Base-by-base conservation (phyloP, 2,329 filamentous ascomycete genomes). In the Fusarium tupiense region DNA sequence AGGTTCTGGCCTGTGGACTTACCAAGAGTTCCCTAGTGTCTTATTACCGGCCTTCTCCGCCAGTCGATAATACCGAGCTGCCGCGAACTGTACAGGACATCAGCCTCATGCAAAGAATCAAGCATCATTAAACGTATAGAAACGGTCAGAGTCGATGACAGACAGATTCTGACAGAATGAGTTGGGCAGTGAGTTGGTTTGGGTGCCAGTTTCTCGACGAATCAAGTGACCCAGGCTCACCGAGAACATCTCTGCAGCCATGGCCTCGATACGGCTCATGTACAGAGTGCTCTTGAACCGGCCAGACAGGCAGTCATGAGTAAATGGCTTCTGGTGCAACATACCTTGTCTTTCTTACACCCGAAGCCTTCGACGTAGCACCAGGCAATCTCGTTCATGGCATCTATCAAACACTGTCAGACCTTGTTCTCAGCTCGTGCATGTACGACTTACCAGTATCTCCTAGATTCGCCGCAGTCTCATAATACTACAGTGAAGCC, bases 321-420 rank as follows among this genome's bases (percentile, higher is more conserved):
- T 38, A 68, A 49, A 61, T 66, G 57, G 63, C 43, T 65, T 47
- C 57, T 57, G 44, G 61, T 65, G 53, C 52, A 61, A 90, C 94
- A 84, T 88, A 98, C 96, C 93, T 98, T 98, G 86, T 99, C 95
- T 83, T 98, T 99, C 83, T 95, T 96, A 80, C 95, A 96, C 40
- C 96, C 96, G 83, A 97, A 98, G n/a, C 96, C 96, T 81, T 98
- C 93, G 35, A 97, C 84, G 87, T 96, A 98, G 86, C 96, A 99
- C 94, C 95, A 97, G 41, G 92, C 96, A 61, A 92, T 92, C 83
- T 98, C 96, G 81, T 98, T 98, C 95, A 98, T 98, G 66, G 95
- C 96, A 85, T 99, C 96, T 91, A 77, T 69, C 68, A 63, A 61
- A 49, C 56, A 61, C 69, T 47, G 71, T 66, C 49, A 66, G 41